Evolutionary conservation across 83 land plant species (phyloP).

Genomic region (Diphasiastrum complanatum): DNA sequence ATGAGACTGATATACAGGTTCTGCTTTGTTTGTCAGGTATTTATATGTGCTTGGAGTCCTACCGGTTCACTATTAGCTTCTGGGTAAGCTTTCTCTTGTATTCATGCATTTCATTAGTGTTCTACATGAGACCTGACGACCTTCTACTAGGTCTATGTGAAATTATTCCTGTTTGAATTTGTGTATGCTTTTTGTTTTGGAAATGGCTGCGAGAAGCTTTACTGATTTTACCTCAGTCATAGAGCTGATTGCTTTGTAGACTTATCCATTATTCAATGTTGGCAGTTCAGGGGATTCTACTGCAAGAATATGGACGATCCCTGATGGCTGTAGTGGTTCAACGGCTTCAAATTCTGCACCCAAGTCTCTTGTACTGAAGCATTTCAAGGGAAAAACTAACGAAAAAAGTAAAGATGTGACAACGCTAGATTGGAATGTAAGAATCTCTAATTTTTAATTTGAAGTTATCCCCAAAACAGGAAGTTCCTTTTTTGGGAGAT

Average conservation of each 20-base stretch:
- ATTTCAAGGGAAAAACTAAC: constrained; percentile 73
- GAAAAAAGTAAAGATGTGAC: constrained; percentile 95
- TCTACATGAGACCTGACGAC: no score
- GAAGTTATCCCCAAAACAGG: no score
- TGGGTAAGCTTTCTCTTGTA: constrained; percentile 60
- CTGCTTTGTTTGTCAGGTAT: constrained; percentile 33
- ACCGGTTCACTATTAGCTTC: constrained; percentile 82
- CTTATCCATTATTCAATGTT: no score
- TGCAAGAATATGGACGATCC: constrained; percentile 78
- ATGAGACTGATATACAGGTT: no score
- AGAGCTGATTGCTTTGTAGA: no score
- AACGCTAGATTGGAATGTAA: constrained; percentile 96
- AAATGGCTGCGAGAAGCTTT: no score
- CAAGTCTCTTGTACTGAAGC: constrained; percentile 66
- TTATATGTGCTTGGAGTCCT: constrained; percentile 89
- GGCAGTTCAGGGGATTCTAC: constrained; percentile 95
- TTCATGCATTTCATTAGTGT: not conserved
- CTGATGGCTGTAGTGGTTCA: constrained; percentile 50
- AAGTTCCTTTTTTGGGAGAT: no score
- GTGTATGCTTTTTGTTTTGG: no score
- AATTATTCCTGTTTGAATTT: no score
- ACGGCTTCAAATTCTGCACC: constrained; percentile 27
- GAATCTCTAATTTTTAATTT: no score
- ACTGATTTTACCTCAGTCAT: no score
- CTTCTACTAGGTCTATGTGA: no score